Evolutionary conservation across 352 stramenopile species (phyloP).

Genomic region (Pythium phragmitis): DNA sequence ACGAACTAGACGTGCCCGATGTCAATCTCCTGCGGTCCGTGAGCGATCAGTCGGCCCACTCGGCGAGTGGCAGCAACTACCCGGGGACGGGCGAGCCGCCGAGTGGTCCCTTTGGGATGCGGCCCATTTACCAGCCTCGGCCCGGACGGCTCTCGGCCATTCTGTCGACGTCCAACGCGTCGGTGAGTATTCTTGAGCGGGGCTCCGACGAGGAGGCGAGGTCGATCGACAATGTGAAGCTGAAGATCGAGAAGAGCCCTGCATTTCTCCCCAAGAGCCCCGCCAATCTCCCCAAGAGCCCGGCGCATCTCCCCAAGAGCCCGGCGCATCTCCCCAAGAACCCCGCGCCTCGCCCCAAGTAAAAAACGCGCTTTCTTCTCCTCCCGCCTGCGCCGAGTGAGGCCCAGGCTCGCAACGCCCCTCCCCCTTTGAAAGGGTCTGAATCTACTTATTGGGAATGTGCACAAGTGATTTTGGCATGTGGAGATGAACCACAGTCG

Average conservation of each 20-base stretch:
- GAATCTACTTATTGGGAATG: not conserved
- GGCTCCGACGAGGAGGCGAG: constrained; percentile 18
- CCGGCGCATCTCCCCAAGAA: not conserved
- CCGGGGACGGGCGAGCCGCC: constrained; percentile 3
- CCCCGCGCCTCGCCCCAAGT: not conserved
- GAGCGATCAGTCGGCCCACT: constrained; percentile 12
- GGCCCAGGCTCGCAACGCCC: too few relatives aligned
- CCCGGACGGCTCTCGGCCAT: constrained; percentile 26
- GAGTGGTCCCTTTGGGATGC: constrained; percentile 10
- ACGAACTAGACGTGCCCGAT: constrained; percentile 16
- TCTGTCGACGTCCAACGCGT: constrained; percentile 21
- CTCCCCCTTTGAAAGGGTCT: not conserved
- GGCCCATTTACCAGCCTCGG: constrained; percentile 7
- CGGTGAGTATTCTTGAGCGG: constrained; percentile 32
- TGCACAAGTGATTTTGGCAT: not conserved
- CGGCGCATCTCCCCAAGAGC: too few relatives aligned
- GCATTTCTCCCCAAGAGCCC: not conserved
- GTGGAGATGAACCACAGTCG: constrained; percentile 14
- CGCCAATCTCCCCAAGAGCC: too few relatives aligned
- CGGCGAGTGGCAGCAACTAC: constrained; percentile 9
- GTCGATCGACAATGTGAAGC: constrained; percentile 20
- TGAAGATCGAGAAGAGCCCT: constrained; percentile 17
- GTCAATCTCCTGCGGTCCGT: constrained; percentile 15
- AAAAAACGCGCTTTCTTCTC: not conserved
- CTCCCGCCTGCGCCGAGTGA: too few relatives aligned